Evolutionary conservation across 129 eudicot species (phyloP).

Genomic region (Centrapalus pauciflorus): DNA sequence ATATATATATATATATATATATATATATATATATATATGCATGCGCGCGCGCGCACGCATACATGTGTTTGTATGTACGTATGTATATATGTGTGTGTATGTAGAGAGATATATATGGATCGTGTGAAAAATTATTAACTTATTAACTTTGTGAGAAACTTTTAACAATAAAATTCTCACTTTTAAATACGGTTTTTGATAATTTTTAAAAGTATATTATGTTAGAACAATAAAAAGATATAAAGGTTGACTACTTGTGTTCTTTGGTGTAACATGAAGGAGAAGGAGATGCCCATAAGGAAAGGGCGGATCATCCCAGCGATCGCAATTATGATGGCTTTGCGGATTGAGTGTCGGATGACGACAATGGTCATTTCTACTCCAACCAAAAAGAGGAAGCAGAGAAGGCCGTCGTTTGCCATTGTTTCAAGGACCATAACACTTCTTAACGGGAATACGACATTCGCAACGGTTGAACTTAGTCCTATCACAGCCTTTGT

Average conservation of each 20-base stretch:
- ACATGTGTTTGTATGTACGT: too few relatives aligned
- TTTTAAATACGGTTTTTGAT: too few relatives aligned
- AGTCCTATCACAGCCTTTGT: slow-evolving; percentile 82
- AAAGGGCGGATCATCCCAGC: slow-evolving; percentile 84
- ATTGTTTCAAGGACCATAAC: slow-evolving; percentile 82
- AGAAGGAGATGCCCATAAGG: slow-evolving; percentile 58
- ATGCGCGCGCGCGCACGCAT: too few relatives aligned
- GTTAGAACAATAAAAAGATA: too few relatives aligned
- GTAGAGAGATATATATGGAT: too few relatives aligned
- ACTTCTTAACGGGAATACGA: slow-evolving; percentile 69
- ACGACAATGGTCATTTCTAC: slow-evolving; percentile 78
- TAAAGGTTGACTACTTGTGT: slow-evolving; percentile 29
- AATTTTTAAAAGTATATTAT: too few relatives aligned
- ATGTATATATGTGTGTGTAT: too few relatives aligned
- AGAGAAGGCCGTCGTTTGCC: slow-evolving; percentile 91
- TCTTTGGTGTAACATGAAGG: slow-evolving; percentile 43
- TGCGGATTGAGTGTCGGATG: slow-evolving; percentile 45
- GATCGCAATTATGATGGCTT: slow-evolving; percentile 54
- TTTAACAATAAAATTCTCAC: too few relatives aligned
- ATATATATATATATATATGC: too few relatives aligned
- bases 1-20: too few relatives aligned
- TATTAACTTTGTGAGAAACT: too few relatives aligned
- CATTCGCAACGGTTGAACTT: slow-evolving; percentile 33
- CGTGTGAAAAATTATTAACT: too few relatives aligned
- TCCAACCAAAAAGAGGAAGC: slow-evolving; percentile 82